phyloP scores from a whole-genome alignment of 2,329 filamentous ascomycete genomes.

The Neofusicoccum laricinum region DNA sequence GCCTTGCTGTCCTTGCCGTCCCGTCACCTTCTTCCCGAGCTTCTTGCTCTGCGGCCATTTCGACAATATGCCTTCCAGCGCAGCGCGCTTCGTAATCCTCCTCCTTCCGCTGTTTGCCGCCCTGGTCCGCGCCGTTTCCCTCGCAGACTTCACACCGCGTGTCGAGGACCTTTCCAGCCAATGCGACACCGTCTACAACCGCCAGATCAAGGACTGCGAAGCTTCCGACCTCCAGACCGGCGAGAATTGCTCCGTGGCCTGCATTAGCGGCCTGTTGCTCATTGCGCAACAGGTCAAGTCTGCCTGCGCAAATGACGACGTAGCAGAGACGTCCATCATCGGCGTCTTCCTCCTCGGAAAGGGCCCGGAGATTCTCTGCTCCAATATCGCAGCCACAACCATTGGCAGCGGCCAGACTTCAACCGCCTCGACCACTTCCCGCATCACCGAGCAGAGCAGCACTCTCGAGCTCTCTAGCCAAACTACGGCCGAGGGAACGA shows the following conservation, averaged over 20 bases:
- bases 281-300: slow-evolving; percentile 33
- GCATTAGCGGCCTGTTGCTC: slow-evolving; percentile 39
- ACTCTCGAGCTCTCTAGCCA: slow-evolving; percentile 18
- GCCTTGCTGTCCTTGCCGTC: neutral
- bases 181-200: slow-evolving; percentile 42
- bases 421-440: slow-evolving; percentile 17
- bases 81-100: slow-evolving; percentile 2
- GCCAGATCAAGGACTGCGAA: slow-evolving; percentile 39
- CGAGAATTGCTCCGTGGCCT: slow-evolving; percentile 31
- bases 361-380: slow-evolving; percentile 40
- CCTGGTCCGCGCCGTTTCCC: slow-evolving; percentile 36
- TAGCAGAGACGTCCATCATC: slow-evolving; percentile 40
- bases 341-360: slow-evolving; percentile 41
- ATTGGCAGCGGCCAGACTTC: slow-evolving; percentile 9
- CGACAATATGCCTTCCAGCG: slow-evolving; percentile 7
- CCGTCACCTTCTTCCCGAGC: neutral
- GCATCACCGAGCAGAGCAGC: slow-evolving; percentile 9
- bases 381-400: slow-evolving; percentile 27
- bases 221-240: slow-evolving; percentile 29
- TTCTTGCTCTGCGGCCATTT: neutral
- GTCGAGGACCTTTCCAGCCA: slow-evolving; percentile 37
- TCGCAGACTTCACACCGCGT: slow-evolving; percentile 45
- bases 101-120: slow-evolving; percentile 19
- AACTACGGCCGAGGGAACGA: slow-evolving; percentile 17
- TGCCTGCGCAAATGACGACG: slow-evolving; percentile 33